Evolutionary conservation across 2,329 filamentous ascomycete species (phyloP), one percentile per base, ranked within the genome.

Genomic region (Neoscytalidium dimidiatum): DNA sequence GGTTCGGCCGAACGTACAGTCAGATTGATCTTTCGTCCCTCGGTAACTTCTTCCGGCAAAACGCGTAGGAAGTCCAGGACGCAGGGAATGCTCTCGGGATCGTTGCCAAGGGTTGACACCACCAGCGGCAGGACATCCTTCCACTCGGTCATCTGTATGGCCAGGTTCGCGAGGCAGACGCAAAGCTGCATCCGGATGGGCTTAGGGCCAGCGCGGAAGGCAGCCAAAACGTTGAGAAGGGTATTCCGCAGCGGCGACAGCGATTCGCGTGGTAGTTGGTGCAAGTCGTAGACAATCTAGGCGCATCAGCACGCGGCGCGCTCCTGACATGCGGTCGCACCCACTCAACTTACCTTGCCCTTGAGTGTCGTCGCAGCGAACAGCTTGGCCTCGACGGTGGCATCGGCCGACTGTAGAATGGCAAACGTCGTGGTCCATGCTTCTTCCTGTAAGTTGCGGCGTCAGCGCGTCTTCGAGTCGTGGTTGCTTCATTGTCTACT

Each of bases 1-100:
- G 74, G 72, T 69, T 78, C 77, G 78, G 84, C 83, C 90, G 88
- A 86, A 94, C 92, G 84, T 95, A 97, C 94, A 88, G 92, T 94
- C 82, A 99, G 86, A 85, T 93, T 97, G 86, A 99, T 97, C 84
- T 98, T 99, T 82, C 95, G 92, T 82, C 95, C 95, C 85, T 99
- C 94, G 72, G 92, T 98, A 75, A 99, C 95, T 86, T 99, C 95
- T 84, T 99, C 95, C 64, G 95, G 95, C 70, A 99, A 88, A 73
- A 99, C 94, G 79, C 92, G 93, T 70, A 99, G 85, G 79, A 99
- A 99, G 79, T 99, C 95, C 74, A 99, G 85, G 73, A 98, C 91
- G 78, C 91, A 95, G 69, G 93, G 88, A 72, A 95, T 88, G 76
- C 90, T 92, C 74, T 89, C 88, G 67, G 90, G 87, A 73, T 91